Conservation (phyloP, 805 yeast genomes). For the Zygosaccharomyces bisporus region DNA sequence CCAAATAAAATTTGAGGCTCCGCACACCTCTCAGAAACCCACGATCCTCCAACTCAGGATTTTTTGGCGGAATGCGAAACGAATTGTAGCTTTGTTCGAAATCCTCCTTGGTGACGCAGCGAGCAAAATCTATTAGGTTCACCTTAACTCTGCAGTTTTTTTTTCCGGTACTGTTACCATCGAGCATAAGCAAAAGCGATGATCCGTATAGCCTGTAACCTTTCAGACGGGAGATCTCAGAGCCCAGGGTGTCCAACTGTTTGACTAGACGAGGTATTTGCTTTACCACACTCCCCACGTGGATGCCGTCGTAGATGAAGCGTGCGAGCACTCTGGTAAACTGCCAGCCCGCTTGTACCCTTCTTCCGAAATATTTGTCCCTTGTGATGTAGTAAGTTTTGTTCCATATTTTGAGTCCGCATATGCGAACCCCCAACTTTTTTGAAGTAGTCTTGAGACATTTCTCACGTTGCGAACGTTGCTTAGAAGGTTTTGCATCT, state of each 20-base stretch:
- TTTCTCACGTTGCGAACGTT: constrained; percentile 72
- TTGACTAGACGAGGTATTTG: constrained; percentile 66
- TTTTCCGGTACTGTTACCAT: constrained; percentile 44
- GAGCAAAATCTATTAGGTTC: constrained; percentile 94
- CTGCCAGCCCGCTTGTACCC: constrained; percentile 63
- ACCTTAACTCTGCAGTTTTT: constrained; percentile 40
- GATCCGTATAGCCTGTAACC: constrained; percentile 93
- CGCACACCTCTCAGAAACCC: constrained; percentile 84
- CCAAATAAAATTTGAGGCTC: constrained; percentile 67
- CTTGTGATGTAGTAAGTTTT: constrained; percentile 52
- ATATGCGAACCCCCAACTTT: constrained; percentile 80
- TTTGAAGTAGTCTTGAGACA: constrained; percentile 80
- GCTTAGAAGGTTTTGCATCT: constrained; percentile 74
- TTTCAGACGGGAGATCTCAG: constrained; percentile 50
- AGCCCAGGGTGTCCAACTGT: constrained; percentile 55
- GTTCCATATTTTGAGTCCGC: constrained; percentile 92
- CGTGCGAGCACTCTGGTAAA: constrained; percentile 72
- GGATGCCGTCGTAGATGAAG: constrained; percentile 74
- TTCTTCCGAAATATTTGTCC: constrained; percentile 92
- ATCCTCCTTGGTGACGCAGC: constrained; percentile 70
- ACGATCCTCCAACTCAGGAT: constrained; percentile 57
- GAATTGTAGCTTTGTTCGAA: constrained; percentile 36
- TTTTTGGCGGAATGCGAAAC: constrained; percentile 67
- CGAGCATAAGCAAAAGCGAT: constrained; percentile 83
- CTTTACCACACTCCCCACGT: constrained; percentile 51